Evolutionary conservation across 2,329 filamentous ascomycete species (phyloP).

Genomic region (Aureobasidium sp.): DNA sequence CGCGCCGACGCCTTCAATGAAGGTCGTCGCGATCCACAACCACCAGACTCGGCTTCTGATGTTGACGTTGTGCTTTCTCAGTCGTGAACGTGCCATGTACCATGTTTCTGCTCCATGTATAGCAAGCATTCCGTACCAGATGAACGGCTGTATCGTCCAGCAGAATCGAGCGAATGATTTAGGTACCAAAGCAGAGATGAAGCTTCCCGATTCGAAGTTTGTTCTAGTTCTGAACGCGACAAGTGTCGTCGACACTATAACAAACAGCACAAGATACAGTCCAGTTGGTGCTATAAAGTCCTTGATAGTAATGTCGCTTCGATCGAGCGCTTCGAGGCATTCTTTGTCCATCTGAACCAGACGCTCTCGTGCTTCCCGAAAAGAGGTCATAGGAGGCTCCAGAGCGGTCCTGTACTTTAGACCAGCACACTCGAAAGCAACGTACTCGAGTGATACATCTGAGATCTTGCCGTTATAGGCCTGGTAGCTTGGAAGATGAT

Average conservation of each 20-base stretch:
- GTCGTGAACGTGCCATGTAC: conserved; percentile 37
- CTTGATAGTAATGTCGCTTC: conserved; percentile 50
- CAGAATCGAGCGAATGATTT: conserved; percentile 54
- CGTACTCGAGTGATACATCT: conserved; percentile 56
- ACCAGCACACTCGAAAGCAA: conserved; percentile 54
- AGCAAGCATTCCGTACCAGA: conserved; percentile 53
- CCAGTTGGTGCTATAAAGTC: conserved; percentile 46
- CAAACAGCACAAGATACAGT: conserved; percentile 49
- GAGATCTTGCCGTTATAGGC: conserved; percentile 54
- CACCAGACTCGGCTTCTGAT: conserved; percentile 44
- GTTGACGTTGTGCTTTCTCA: conserved; percentile 47
- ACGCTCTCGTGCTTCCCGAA: conserved; percentile 60
- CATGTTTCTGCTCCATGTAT: conserved; percentile 61
- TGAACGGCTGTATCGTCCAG: conserved; percentile 49
- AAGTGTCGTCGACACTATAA: conserved; percentile 49
- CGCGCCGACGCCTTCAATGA: conserved; percentile 47
- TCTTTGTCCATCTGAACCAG: conserved; percentile 66
- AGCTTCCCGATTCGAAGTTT: conserved; percentile 45
- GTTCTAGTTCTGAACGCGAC: conserved; percentile 43
- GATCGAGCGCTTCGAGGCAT: conserved; percentile 52
- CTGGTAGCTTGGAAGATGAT: conserved; percentile 47
- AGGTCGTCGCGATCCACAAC: conserved; percentile 45
- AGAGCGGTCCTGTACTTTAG: conserved; percentile 52
- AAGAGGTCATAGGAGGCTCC: conserved; percentile 60
- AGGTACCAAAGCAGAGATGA: conserved; percentile 35